phyloP scores from a whole-genome alignment of 2,329 filamentous ascomycete genomes.

The Cercospora citrullina region DNA sequence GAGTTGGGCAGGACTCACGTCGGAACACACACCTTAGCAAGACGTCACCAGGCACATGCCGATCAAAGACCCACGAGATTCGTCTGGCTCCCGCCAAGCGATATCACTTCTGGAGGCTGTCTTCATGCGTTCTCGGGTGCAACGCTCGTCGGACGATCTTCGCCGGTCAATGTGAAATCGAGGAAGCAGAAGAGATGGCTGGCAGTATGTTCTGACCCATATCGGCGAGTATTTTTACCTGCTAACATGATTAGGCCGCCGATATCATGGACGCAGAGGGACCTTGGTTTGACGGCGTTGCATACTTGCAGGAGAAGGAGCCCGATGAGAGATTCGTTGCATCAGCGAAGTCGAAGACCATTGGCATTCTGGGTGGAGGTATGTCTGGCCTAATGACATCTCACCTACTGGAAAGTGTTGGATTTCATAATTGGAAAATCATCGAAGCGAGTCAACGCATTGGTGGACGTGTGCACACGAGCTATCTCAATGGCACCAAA shows the following conservation, averaged over 20 bases:
- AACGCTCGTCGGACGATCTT: constrained; percentile 45
- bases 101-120: constrained; percentile 44
- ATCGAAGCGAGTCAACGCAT: constrained; percentile 61
- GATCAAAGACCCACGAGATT: constrained; percentile 48
- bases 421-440: constrained; percentile 62
- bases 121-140: constrained; percentile 48
- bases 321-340: constrained; percentile 55
- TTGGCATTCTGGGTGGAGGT: constrained; percentile 66
- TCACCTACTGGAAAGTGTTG: constrained; percentile 52
- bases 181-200: constrained; percentile 41
- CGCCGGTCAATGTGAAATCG: constrained; percentile 42
- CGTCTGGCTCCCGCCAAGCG: constrained; percentile 50
- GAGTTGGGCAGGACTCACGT: constrained; percentile 46
- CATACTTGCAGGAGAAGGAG: constrained; percentile 57
- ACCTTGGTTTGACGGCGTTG: constrained; percentile 67
- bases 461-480: constrained; percentile 64
- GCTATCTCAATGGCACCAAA: constrained; percentile 59
- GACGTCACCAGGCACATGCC: constrained; percentile 30
- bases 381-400: constrained; percentile 65
- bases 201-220: constrained; percentile 30
- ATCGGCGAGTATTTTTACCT: not conserved
- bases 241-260: constrained; percentile 30
- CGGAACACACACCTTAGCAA: constrained; percentile 36
- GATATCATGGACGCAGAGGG: constrained; percentile 58
- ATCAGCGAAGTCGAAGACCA: constrained; percentile 57